These are phyloP conservation scores for Trypanosomatidae sp. DNA, from an alignment of 208 protist species.

Conservation along the genomic window DNA sequence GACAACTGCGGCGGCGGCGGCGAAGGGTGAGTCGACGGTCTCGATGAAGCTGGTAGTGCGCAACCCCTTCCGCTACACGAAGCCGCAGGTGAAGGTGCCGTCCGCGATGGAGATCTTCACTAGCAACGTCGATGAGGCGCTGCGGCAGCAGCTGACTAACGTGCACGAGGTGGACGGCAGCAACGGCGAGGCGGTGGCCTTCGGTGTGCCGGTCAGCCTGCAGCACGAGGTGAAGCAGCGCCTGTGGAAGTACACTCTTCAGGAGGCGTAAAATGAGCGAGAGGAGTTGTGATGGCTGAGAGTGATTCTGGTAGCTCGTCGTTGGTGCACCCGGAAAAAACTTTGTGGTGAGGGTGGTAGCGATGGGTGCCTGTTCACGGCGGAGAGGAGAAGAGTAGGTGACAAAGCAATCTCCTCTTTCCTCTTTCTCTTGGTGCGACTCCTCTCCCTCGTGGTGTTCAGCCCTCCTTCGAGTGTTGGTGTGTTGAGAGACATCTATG, in stretches of 20 bases:
- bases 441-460: too few relatives aligned
- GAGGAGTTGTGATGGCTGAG: not conserved
- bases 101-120: conserved; percentile 61
- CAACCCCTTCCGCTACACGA: conserved; percentile 74
- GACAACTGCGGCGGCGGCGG: not conserved
- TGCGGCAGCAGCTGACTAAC: conserved; percentile 17
- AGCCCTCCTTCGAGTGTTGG: too few relatives aligned
- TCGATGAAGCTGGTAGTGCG: conserved; percentile 61
- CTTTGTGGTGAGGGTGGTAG: too few relatives aligned
- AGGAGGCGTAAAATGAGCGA: conserved; percentile 38
- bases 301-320: too few relatives aligned
- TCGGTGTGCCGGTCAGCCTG: conserved; percentile 41
- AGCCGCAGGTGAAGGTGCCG: conserved; percentile 47
- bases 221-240: conserved; percentile 68
- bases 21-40: not conserved
- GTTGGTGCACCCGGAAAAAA: too few relatives aligned
- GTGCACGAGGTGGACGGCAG: conserved; percentile 28
- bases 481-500: too few relatives aligned
- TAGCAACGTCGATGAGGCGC: conserved; percentile 34
- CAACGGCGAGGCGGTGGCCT: conserved; percentile 58
- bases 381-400: too few relatives aligned
- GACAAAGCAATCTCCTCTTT: too few relatives aligned
- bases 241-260: conserved; percentile 85
- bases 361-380: too few relatives aligned
- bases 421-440: too few relatives aligned